These are phyloP conservation scores for Penicillium lagena DNA, from an alignment of 495 filamentous ascomycete species.

Conservation along the genomic window DNA sequence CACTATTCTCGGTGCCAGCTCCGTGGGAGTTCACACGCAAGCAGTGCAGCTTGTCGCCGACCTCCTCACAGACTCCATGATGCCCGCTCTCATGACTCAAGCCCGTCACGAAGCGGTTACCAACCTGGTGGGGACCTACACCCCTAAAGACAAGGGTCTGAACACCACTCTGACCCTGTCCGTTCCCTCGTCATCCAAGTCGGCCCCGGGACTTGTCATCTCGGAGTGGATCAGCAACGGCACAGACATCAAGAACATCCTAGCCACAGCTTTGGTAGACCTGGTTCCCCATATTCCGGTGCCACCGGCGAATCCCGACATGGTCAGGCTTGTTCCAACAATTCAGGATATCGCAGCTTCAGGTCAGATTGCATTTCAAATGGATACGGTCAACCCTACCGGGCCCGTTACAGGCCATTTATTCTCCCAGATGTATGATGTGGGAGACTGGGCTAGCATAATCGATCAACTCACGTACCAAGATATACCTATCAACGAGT, in stretches of 20 bases:
- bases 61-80: constrained; percentile 14
- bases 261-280: constrained; percentile 16
- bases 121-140: constrained; percentile 32
- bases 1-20: constrained; percentile 24
- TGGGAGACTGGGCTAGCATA: constrained; percentile 12
- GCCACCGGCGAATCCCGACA: not conserved
- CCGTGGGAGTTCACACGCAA: constrained; percentile 1
- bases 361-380: constrained; percentile 23
- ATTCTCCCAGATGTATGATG: constrained; percentile 5
- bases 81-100: constrained; percentile 28
- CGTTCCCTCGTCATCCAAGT: constrained; percentile 15
- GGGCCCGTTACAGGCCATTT: constrained; percentile 11
- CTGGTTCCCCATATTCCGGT: not conserved
- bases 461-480: constrained; percentile 20
- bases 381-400: constrained; percentile 1
- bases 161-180: constrained; percentile 35
- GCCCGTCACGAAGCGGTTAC: constrained; percentile 20
- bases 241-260: constrained; percentile 27
- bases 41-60: constrained; percentile 10
- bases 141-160: constrained; percentile 9
- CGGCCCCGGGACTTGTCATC: constrained; percentile 35
- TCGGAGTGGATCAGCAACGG: constrained; percentile 44
- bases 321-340: constrained; percentile 23
- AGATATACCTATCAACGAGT: constrained; percentile 17
- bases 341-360: constrained; percentile 6